These are phyloP conservation scores for Allium sativum DNA, from an alignment of 106 monocot species.

Conservation along the genomic window DNA sequence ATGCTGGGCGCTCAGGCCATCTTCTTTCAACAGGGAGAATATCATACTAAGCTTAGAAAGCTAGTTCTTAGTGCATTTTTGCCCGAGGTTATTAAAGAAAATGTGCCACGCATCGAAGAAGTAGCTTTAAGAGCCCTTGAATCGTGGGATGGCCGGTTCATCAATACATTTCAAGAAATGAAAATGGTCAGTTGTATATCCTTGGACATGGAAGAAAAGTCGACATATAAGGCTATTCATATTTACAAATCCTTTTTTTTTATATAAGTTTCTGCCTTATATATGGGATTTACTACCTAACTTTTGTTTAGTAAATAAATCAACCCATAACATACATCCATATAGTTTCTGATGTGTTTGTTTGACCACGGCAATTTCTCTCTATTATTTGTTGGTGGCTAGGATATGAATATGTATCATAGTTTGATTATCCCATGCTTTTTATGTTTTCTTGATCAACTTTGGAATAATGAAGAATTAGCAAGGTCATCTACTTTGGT, in stretches of 20 bases:
- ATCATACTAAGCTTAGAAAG: constrained; percentile 53
- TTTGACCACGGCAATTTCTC: too few relatives aligned
- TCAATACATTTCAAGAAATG: constrained; percentile 89
- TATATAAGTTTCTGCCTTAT: too few relatives aligned
- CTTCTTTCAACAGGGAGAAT: constrained; percentile 86
- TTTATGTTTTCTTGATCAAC: background rate
- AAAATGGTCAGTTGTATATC: constrained; percentile 41
- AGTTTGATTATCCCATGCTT: background rate
- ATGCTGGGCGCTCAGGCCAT: constrained; percentile 82
- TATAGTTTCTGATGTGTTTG: too few relatives aligned
- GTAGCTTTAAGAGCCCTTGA: constrained; percentile 37
- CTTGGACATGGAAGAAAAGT: too few relatives aligned
- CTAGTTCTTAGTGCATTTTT: constrained; percentile 75
- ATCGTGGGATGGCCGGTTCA: constrained; percentile 51
- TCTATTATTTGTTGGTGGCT: too few relatives aligned
- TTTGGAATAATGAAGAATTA: too few relatives aligned
- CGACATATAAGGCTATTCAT: too few relatives aligned
- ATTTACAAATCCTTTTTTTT: background rate
- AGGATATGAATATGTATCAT: background rate
- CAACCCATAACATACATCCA: too few relatives aligned
- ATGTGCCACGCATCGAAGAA: constrained; percentile 40
- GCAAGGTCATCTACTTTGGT: too few relatives aligned
- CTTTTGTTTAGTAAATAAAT: too few relatives aligned
- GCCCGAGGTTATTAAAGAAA: constrained; percentile 45
- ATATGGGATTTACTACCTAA: too few relatives aligned